Base-by-base conservation (phyloP, 1,284 basidiomycete species). In the Ceratobasidium sp. region DNA sequence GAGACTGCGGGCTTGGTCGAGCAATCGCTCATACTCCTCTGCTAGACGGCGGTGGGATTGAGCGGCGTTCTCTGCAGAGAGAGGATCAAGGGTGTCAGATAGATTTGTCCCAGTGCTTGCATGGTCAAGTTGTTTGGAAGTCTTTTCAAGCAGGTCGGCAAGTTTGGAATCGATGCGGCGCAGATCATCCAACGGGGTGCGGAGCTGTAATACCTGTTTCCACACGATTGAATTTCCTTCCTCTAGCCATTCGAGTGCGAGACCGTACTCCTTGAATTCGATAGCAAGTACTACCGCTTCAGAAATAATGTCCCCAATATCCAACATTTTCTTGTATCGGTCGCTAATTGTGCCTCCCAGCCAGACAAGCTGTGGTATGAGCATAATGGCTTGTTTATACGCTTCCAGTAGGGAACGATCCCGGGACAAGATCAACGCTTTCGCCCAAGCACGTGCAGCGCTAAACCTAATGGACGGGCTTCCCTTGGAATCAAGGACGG, bases 171-270 rank as follows among this genome's bases (percentile, higher is more conserved):
- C 14, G 31, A 14, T 8, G 6, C 31, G 22, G 24, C 22, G 75
- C n/a, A 83, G 75, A 9, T 80, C 77, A 54, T 81, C 79, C 9
- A 83, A n/a, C 0, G 82, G 79, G 24, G 79, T 79, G 3, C 80
- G 82, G 59, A 83, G 78, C 15, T 80, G 78, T n/a, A 80, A 76
- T 1, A 78, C 66, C 74, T 83, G 80, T 11, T 75, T 75, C 82
- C 82, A 83, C 24, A 82, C 78, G 2, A 82, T 73, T 27, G 78
- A 78, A 9, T 81, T 78, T 19, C 81, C 80, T 63, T 78, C 24
- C 63, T 81, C 80, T 1, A 81, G 69, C 73, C 78, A 78, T 64
- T 81, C 80, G 19, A 81, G 44, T 19, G 80, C 80, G 6, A 62
- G 31, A 15, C 64, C 74, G 14, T 45, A 71, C 1, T 72, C n/a